Conservation (phyloP, 306 rosid species). For the Luffa aegyptiaca region DNA sequence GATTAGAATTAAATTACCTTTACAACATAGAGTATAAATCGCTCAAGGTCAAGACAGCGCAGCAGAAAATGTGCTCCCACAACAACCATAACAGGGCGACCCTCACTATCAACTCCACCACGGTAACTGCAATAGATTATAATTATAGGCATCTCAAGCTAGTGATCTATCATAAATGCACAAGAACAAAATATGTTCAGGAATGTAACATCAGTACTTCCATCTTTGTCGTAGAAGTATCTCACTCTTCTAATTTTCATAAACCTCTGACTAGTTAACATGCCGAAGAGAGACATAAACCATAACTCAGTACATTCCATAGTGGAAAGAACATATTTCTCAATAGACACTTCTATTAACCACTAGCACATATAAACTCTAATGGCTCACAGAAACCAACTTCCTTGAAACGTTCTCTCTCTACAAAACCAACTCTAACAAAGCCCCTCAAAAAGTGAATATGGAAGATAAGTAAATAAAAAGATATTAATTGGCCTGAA, state of each 20-base stretch:
- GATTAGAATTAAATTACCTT: conserved; percentile 46
- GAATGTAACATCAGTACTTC: neutral
- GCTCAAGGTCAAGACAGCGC: conserved; percentile 92
- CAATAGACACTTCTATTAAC: neutral
- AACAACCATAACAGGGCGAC: conserved; percentile 90
- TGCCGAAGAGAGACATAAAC: neutral
- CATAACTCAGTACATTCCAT: neutral
- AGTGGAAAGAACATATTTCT: neutral
- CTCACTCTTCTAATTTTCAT: neutral
- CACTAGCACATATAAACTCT: neutral
- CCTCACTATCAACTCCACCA: conserved; percentile 95
- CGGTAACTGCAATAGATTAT: conserved; percentile 51
- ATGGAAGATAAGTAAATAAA: neutral
- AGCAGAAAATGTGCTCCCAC: conserved; percentile 97
- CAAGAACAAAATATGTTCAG: neutral
- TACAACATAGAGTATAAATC: conserved; percentile 67
- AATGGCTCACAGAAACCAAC: neutral
- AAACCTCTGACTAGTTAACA: neutral
- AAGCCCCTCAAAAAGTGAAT: neutral
- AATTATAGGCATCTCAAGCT: neutral
- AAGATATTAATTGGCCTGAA: neutral
- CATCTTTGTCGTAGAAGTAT: neutral
- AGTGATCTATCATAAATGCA: neutral
- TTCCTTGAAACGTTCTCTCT: neutral
- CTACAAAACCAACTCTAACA: neutral